Conservation (phyloP, 768 basidiomycete species). For the Mycena vulgaris region DNA sequence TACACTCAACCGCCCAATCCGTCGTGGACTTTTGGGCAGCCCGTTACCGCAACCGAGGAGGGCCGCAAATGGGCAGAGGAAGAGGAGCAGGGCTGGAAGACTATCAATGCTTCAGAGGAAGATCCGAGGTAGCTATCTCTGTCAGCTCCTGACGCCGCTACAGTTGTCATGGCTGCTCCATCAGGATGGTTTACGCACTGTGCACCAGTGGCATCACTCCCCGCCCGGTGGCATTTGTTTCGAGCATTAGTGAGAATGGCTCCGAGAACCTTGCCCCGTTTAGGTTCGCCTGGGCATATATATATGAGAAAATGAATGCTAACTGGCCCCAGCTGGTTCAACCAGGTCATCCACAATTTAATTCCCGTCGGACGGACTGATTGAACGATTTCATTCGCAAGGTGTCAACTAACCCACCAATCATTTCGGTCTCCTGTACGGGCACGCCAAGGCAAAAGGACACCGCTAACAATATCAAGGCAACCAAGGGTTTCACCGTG, state of each 20-base stretch:
- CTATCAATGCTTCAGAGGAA: slow-evolving; percentile 51
- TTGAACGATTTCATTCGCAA: slow-evolving; percentile 48
- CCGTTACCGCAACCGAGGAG: slow-evolving; percentile 49
- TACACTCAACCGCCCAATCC: slow-evolving; percentile 56
- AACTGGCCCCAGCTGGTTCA: slow-evolving; percentile 60
- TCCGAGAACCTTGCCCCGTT: slow-evolving; percentile 75
- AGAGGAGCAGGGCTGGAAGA: slow-evolving; percentile 58
- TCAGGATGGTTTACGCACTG: slow-evolving; percentile 60
- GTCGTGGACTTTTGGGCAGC: slow-evolving; percentile 55
- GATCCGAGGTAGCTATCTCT: slow-evolving; percentile 50
- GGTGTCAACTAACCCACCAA: slow-evolving; percentile 73
- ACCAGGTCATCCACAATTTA: slow-evolving; percentile 44
- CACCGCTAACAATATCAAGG: slow-evolving; percentile 74
- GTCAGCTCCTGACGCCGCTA: not conserved
- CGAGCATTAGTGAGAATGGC: slow-evolving; percentile 67
- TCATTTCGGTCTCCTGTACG: slow-evolving; percentile 69
- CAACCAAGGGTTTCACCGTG: slow-evolving; percentile 78
- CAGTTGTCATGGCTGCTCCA: not conserved
- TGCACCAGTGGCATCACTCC: slow-evolving; percentile 72
- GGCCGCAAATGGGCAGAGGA: slow-evolving; percentile 62
- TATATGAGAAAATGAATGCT: not conserved
- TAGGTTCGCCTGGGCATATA: slow-evolving; percentile 48
- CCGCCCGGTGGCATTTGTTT: slow-evolving; percentile 82
- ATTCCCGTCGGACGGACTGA: not conserved
- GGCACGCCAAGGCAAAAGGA: slow-evolving; percentile 61